A percentile compares a stretch with the other conserved stretches of the same genome.
Evolutionary conservation across 371 early-diverging fungal species (phyloP).

Genomic region (Syncephalis plumigaleata): DNA sequence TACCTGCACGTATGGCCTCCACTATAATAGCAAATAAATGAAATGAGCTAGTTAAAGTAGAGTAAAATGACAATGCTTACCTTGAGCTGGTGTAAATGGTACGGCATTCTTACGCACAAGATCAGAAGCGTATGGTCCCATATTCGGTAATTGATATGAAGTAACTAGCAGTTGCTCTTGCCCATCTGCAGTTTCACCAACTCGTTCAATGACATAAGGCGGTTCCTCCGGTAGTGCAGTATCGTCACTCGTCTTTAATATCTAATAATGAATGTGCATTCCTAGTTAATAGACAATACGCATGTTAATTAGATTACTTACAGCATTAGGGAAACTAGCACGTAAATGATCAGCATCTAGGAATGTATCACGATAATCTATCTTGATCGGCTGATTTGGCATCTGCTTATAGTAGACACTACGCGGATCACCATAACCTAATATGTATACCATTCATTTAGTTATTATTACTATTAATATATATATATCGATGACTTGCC

Average conservation of each 20-base stretch:
- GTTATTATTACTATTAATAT: too few species aligned
- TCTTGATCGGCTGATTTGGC: slow-evolving; percentile 20
- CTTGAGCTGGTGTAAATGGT: slow-evolving; percentile 69
- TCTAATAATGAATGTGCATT: too few species aligned
- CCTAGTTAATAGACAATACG: too few species aligned
- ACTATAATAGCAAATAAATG: slow-evolving; percentile 15
- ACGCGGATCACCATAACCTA: slow-evolving; percentile 82
- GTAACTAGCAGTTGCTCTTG: slow-evolving; percentile 23
- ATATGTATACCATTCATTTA: too few species aligned
- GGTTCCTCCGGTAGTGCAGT: slow-evolving; percentile 11
- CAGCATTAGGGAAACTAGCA: slow-evolving; percentile 38
- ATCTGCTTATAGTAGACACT: slow-evolving; percentile 49
- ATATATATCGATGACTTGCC: too few species aligned
- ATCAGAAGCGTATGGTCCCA: slow-evolving; percentile 61
- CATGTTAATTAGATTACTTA: slow-evolving; percentile 3
- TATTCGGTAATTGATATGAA: slow-evolving; percentile 35
- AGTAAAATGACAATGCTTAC: slow-evolving; percentile 8
- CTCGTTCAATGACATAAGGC: slow-evolving; percentile 42
- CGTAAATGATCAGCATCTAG: slow-evolving; percentile 58
- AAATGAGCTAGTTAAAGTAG: background rate
- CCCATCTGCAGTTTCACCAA: slow-evolving; percentile 14
- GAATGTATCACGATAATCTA: slow-evolving; percentile 80
- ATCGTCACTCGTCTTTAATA: slow-evolving; percentile 4
- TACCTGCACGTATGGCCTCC: slow-evolving; percentile 71
- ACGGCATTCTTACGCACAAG: slow-evolving; percentile 45